Percentiles rank a stretch among this genome's conserved stretches.
Evolutionary conservation across 2,329 filamentous ascomycete genomes (phyloP).

Genomic region (Escovopsis sp.): DNA sequence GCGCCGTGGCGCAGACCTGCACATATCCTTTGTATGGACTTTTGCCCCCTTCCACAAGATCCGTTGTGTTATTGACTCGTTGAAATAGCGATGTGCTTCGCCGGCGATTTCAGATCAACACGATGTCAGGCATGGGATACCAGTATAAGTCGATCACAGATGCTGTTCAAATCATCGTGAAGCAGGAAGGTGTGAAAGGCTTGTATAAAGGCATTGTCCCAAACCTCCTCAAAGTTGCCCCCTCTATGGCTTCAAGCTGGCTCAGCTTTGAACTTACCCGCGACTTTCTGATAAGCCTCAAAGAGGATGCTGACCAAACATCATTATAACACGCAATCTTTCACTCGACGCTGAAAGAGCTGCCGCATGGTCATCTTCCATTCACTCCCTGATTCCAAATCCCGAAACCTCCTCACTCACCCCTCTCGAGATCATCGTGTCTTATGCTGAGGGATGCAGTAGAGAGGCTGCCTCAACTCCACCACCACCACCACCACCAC

Average conservation of each 20-base stretch:
- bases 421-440: background rate
- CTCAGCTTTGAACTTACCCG: constrained; percentile 89
- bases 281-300: constrained; percentile 62
- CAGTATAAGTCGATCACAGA: constrained; percentile 80
- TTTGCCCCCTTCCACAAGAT: too few species aligned
- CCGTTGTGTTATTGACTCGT: background rate
- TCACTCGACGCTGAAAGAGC: background rate
- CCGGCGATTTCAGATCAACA: constrained; percentile 94
- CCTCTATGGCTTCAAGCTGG: constrained; percentile 98
- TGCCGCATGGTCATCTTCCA: background rate
- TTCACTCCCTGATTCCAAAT: background rate
- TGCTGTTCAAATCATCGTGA: constrained; percentile 66
- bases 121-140: constrained; percentile 97
- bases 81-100: constrained; percentile 69
- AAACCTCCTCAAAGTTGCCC: constrained; percentile 91
- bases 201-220: constrained; percentile 94
- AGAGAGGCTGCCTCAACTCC: too few species aligned
- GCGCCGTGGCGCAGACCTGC: constrained; percentile 89
- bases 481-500: too few species aligned
- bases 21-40: constrained; percentile 79
- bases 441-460: too few species aligned
- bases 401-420: background rate
- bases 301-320: constrained; percentile 10
- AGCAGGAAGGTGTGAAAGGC: constrained; percentile 69
- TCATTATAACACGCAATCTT: background rate